Conservation (phyloP, 2,329 filamentous ascomycete genomes). For the Dactylellina leptospora region DNA sequence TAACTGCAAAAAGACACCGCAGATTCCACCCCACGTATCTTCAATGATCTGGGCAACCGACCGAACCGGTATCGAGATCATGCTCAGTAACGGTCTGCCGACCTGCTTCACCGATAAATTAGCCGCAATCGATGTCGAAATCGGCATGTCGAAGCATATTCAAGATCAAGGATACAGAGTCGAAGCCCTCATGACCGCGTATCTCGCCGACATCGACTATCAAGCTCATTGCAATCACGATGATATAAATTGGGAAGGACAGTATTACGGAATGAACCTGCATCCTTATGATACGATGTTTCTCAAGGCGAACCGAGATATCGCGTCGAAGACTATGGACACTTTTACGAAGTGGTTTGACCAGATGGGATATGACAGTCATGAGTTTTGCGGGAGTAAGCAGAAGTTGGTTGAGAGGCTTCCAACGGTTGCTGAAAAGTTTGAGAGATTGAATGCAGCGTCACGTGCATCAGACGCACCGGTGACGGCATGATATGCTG, state of each 20-base stretch:
- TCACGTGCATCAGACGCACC: no score
- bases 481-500: no score
- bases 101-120: background rate
- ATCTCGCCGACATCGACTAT: background rate
- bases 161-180: slow-evolving; percentile 9
- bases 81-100: slow-evolving; percentile 56
- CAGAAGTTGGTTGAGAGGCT: background rate
- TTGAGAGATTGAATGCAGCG: no score
- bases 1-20: slow-evolving; percentile 58
- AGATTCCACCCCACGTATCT: slow-evolving; percentile 58
- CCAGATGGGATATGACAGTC: slow-evolving; percentile 11
- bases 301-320: slow-evolving; percentile 2
- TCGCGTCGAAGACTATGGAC: background rate
- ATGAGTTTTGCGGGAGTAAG: slow-evolving; percentile 9
- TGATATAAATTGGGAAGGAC: slow-evolving; percentile 7
- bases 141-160: background rate
- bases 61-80: slow-evolving; percentile 59
- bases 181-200: slow-evolving; percentile 7
- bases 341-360: slow-evolving; percentile 9
- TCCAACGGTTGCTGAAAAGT: background rate
- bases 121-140: slow-evolving; percentile 1
- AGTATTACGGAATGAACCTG: slow-evolving; percentile 9
- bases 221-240: slow-evolving; percentile 9
- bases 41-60: slow-evolving; percentile 61
- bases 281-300: slow-evolving; percentile 14